Base-by-base conservation (phyloP, 495 filamentous ascomycete genomes). In the Penicillium atrosanguineum region DNA sequence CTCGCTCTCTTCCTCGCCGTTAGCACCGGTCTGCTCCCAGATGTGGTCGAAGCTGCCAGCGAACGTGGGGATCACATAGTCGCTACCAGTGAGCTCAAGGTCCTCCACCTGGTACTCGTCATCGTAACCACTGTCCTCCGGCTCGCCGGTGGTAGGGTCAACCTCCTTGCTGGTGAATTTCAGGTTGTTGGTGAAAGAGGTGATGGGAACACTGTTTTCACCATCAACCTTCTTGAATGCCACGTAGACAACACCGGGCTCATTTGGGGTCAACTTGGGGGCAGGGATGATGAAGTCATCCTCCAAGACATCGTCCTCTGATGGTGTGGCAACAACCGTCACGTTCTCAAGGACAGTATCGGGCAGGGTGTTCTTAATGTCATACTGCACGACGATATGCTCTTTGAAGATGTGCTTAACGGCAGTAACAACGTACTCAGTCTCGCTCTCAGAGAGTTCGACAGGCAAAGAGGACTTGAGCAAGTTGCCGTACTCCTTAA, bases 141-240 rank as follows among this genome's bases (percentile, higher is more conserved):
- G 89, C 68, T 97, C 90, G 57, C 85, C 83, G 20, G 91, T 96
- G n/a, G 87, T 87, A 5, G 94, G 94, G 61, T 98, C 94, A 46
- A 98, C 95, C 71, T 98, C 94, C 69, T 96, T 96, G 76, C 87
- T 93, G 20, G 91, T 97, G 67, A 98, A 98, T 71, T 95, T 97
- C 48, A 98, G 83, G 44, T 88, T 79, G 71, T 97, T 98, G 46
- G 88, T 91, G 70, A 98, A 96, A 20, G 83, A 88, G 49, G 84
- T 81, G 14, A 86, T 80, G 2, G 90, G 82, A 61, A 94, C 86
- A 25, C 70, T 70, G 44, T 78, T 75, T 56, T 88, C 88, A 53
- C 86, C 89, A 45, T 76, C 82, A 16, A 83, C 69, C 64, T 93
- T 91, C 75, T 88, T 90, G 79, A 97, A 97, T 29, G 90, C 87